These are phyloP conservation scores for Pyrus communis DNA, from an alignment of 306 rosid genomes.

Conservation along the genomic window DNA sequence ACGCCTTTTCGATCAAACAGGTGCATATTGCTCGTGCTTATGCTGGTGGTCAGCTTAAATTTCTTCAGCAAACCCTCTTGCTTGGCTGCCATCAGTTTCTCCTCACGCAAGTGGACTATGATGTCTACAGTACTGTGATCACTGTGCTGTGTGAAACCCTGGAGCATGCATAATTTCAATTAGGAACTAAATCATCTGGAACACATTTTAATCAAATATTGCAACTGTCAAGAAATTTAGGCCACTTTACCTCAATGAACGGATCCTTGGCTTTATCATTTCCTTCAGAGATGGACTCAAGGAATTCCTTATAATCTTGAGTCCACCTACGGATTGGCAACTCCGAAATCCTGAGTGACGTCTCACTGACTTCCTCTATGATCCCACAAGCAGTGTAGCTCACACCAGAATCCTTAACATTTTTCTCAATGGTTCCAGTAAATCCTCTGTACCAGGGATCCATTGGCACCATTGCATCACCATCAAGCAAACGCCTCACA, in stretches of 20 bases:
- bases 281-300: slow-evolving; percentile 64
- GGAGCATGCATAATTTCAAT: slow-evolving; percentile 8
- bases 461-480: slow-evolving; percentile 62
- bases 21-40: slow-evolving; percentile 86
- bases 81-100: slow-evolving; percentile 40
- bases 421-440: slow-evolving; percentile 62
- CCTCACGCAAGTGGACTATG: slow-evolving; percentile 49
- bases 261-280: slow-evolving; percentile 72
- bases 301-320: slow-evolving; percentile 81
- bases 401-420: slow-evolving; percentile 50
- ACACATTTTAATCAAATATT: not conserved
- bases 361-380: slow-evolving; percentile 53
- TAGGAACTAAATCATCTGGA: not conserved
- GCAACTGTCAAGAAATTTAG: not conserved
- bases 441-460: slow-evolving; percentile 97
- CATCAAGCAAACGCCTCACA: slow-evolving; percentile 57
- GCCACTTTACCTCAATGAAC: slow-evolving; percentile 52
- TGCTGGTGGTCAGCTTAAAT: slow-evolving; percentile 50
- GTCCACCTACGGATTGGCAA: slow-evolving; percentile 90
- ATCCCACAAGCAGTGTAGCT: slow-evolving; percentile 53
- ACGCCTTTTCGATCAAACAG: slow-evolving; percentile 73
- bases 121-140: slow-evolving; percentile 71
- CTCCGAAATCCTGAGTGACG: slow-evolving; percentile 58
- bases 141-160: slow-evolving; percentile 82
- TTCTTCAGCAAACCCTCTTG: slow-evolving; percentile 84